A percentile compares a stretch with the other conserved stretches of the same genome.
These are phyloP conservation scores for Crithidia sp. DNA, from an alignment of 208 protist species.

Conservation along the genomic window DNA sequence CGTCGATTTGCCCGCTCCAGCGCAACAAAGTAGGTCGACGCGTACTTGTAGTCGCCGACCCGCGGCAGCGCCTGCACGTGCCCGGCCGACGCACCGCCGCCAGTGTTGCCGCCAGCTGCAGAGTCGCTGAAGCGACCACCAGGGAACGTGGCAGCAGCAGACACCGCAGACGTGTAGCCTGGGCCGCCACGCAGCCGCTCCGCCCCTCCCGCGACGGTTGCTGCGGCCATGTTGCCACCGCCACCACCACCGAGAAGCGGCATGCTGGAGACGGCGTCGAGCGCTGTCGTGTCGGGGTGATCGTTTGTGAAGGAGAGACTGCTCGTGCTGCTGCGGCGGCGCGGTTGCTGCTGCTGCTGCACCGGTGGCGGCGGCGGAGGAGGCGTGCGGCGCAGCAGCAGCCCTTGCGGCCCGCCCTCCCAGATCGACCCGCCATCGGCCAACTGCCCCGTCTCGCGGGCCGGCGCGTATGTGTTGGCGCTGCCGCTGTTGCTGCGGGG, in stretches of 20 bases:
- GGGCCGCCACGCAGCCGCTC: neutral
- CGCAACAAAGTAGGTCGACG: slow-evolving; percentile 32
- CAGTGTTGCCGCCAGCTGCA: neutral
- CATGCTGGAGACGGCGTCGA: slow-evolving; percentile 29
- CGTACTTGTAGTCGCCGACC: slow-evolving; percentile 21
- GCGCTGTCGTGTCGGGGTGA: neutral
- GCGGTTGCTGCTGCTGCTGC: slow-evolving; percentile 11
- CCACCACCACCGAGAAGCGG: slow-evolving; percentile 14
- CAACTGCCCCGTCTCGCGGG: slow-evolving; percentile 2
- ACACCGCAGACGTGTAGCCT: neutral
- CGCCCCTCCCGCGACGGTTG: too few relatives aligned
- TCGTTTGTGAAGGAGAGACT: slow-evolving; percentile 19
- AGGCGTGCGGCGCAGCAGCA: neutral
- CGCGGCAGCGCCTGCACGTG: neutral
- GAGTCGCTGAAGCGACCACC: neutral
- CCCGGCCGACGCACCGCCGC: neutral
- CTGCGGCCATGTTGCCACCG: too few relatives aligned
- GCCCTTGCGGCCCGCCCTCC: neutral
- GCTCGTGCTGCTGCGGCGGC: slow-evolving; percentile 11
- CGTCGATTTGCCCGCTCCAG: slow-evolving; percentile 13
- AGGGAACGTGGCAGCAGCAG: neutral
- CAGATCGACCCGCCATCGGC: neutral
- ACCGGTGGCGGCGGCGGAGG: too few relatives aligned
- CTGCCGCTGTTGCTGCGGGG: too few relatives aligned
- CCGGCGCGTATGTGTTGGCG: neutral